Evolutionary conservation across 768 basidiomycete species (phyloP), one percentile per base, ranked within the genome.

Genomic region (Lanmaoa pseudosensibilis): DNA sequence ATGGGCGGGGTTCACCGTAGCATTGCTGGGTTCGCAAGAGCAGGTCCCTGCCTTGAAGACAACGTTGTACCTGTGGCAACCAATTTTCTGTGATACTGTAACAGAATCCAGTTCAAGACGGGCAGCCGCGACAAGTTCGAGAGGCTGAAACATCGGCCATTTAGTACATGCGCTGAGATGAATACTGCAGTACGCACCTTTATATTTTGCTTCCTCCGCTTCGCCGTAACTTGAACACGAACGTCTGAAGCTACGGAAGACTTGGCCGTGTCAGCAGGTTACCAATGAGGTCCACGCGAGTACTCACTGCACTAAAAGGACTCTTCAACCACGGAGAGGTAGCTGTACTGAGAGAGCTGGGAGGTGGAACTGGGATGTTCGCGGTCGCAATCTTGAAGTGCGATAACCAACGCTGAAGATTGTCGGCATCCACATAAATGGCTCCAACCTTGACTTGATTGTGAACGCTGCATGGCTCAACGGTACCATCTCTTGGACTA

Each of bases 381-480:
- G 54, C 37, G 23, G 60, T 46, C 39, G 40, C 45, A 39, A 21
- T 23, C 19, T 58, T 52, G 33, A 65, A 55, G 23, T 57, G 51
- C 1, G 55, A 61, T 39, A 66, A 50, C 53, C 57, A 65, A 37
- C 38, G 44, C 15, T 44, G 52, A 40, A 62, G 53, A 45, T 77
- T 74, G 59, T 86, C 81, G 45, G 82, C 65, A 54, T 82, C 78
- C 4, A 83, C 54, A 21, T 74, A 72, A 44, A 82, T 73, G 46
- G 78, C 73, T 36, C 77, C 84, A 8, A 84, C 59, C 43, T 72
- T 74, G 36, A 86, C 63, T 5, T 69, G 71, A 5, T 74, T 69
- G 16, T 78, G 74, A 40, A 87, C 65, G 40, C 84, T 85, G 50
- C 82, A 78, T 4, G 77, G 71, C 55, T 86, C 80, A 33, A 87